Base-by-base conservation (phyloP, 768 basidiomycete genomes). In the Rhizopogon vulgaris region DNA sequence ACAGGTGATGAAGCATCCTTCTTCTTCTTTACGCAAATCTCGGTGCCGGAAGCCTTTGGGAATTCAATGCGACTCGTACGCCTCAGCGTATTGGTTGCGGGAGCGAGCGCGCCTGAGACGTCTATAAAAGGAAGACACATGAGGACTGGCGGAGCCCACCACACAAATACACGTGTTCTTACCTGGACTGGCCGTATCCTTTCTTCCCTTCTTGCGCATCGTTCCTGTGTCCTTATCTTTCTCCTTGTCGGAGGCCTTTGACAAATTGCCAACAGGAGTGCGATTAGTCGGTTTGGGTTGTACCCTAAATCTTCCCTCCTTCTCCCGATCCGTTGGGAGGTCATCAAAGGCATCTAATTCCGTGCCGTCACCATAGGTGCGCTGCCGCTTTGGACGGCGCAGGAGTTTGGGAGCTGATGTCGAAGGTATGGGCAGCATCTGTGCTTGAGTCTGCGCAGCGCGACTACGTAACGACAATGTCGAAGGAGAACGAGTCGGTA, bases 341-440 rank as follows among this genome's bases (percentile, higher is more conserved):
- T 96, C 94, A 25, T 94, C 94, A 52, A 96, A 78, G 3, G 68
- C 82, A 60, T 96, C 94, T 48, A 96, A 72, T 65, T 95, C 94
- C 9, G 90, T 93, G 12, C 94, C 94, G 61, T 92, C 88, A 5
- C 90, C 90, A 60, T 85, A 93, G 12, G 80, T 80, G 48, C 82
- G 76, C 55, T 77, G 78, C 37, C 88, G 85, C 69, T 91, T 93
- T 11, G 90, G 90, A 58, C 83, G 76, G 49, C 84, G 80, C 24
- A 93, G 70, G 11, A 90, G 67, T 68, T 84, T 89, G 6, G 86
- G 80, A 22, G 73, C 73, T 32, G 72, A 75, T 3, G 78, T 61
- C 32, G 77, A 73, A 41, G 73, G 69, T 62, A 72, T 56, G 66
- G 70, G 38, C 53, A 61, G 45, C 58, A 65, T 49, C 53, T 63